These are phyloP conservation scores for Aspergillus transmontanensis DNA, from an alignment of 2,329 filamentous ascomycete genomes.

Conservation along the genomic window DNA sequence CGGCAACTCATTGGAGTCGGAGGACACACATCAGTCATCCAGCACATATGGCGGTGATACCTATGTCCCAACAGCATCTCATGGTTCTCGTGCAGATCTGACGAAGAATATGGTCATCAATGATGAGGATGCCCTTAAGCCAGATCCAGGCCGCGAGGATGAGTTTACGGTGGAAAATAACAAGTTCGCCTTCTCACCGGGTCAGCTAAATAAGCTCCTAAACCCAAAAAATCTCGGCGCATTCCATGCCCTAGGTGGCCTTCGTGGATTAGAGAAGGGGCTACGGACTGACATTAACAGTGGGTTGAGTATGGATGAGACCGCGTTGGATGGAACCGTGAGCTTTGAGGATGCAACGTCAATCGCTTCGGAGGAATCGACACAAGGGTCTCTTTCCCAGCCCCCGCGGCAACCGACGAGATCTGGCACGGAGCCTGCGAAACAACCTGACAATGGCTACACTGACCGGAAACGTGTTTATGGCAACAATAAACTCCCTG, in stretches of 20 bases:
- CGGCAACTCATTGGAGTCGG: conserved; percentile 66
- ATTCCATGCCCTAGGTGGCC: conserved; percentile 73
- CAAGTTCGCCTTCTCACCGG: conserved; percentile 72
- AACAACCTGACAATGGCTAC: conserved; percentile 46
- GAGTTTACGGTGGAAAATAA: conserved; percentile 70
- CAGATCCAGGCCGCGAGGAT: conserved; percentile 71
- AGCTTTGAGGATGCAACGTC: conserved; percentile 65
- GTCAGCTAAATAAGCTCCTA: conserved; percentile 73
- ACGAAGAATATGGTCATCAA: conserved; percentile 55
- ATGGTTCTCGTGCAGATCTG: conserved; percentile 47
- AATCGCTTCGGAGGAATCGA: conserved; percentile 16
- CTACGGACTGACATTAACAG: conserved; percentile 65
- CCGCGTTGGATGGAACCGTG: conserved; percentile 62
- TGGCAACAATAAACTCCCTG: conserved; percentile 68
- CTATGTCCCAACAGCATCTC: conserved; percentile 49
- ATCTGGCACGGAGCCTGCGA: conserved; percentile 19
- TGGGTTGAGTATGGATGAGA: conserved; percentile 73
- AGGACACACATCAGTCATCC: conserved; percentile 56
- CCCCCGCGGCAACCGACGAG: conserved; percentile 12
- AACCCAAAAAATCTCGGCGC: conserved; percentile 78
- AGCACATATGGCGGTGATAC: conserved; percentile 58
- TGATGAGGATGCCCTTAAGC: conserved; percentile 64
- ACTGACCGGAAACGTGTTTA: conserved; percentile 70
- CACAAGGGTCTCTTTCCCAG: conserved; percentile 34
- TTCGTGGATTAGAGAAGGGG: conserved; percentile 73